phyloP scores from a whole-genome alignment of 306 rosid species.

The Vigna reflexopilosa region DNA sequence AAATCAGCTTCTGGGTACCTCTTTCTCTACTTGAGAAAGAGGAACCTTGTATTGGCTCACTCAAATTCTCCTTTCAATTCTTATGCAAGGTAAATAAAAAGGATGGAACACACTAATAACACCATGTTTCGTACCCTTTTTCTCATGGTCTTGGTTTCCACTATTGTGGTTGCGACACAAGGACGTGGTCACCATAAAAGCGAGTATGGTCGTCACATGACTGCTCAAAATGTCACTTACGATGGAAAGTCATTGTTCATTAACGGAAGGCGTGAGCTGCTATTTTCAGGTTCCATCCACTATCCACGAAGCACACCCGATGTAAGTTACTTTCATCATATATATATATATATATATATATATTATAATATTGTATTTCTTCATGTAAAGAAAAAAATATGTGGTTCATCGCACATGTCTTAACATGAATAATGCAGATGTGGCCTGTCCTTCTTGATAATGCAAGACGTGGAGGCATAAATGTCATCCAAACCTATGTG shows the following conservation, averaged over 20 bases:
- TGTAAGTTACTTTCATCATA: too few relatives aligned
- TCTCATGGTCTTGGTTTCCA: constrained; percentile 31
- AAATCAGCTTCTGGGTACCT: constrained; percentile 42
- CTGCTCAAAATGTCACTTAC: constrained; percentile 53
- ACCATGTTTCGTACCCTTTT: background rate
- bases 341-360: too few relatives aligned
- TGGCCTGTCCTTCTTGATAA: constrained; percentile 73
- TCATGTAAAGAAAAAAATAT: too few relatives aligned
- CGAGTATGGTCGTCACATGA: background rate
- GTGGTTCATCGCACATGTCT: too few relatives aligned
- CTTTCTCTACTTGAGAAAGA: constrained; percentile 36
- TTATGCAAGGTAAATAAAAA: background rate
- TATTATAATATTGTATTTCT: too few relatives aligned
- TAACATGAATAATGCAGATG: constrained; percentile 23
- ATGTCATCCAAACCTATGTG: constrained; percentile 85
- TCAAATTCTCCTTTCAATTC: background rate
- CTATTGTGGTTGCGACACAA: constrained; percentile 12
- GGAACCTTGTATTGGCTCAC: constrained; percentile 28
- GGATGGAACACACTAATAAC: background rate
- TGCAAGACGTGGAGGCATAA: constrained; percentile 85
- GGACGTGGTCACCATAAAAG: background rate
- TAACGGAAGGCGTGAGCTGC: constrained; percentile 68
- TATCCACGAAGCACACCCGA: constrained; percentile 83
- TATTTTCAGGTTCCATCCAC: constrained; percentile 88
- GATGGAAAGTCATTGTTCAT: constrained; percentile 54